Percentiles rank a stretch among this genome's conserved stretches.
phyloP scores from a whole-genome alignment of 352 stramenopile genomes.

The Salisapilia sapeloensis region DNA sequence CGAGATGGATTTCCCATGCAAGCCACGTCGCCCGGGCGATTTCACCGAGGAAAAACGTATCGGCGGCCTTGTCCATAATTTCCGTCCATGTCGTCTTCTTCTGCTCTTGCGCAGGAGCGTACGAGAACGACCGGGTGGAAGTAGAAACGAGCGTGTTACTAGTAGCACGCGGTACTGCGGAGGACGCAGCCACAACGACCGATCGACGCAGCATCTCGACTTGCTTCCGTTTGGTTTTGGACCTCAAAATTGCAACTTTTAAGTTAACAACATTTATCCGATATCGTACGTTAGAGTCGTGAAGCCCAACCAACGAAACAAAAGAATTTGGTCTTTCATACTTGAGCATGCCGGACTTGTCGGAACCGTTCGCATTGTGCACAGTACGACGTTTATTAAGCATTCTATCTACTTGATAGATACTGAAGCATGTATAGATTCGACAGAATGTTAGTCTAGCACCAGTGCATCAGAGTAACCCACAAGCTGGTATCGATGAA shows the following conservation, averaged over 20 bases:
- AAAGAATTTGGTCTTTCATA: constrained; percentile 5
- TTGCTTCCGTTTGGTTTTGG: constrained; percentile 2
- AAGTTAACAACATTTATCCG: no score
- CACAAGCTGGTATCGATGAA: constrained; percentile 54
- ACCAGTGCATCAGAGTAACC: constrained; percentile 49
- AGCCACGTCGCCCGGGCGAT: constrained; percentile 67
- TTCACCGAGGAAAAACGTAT: constrained; percentile 74
- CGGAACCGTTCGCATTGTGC: constrained; percentile 33
- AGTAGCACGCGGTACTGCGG: constrained; percentile 2
- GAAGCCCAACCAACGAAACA: constrained; percentile 6
- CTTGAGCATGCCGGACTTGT: constrained; percentile 21
- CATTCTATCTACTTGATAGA: not conserved
- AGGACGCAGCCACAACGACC: constrained; percentile 11
- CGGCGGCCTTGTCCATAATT: constrained; percentile 63
- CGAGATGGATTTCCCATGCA: constrained; percentile 63
- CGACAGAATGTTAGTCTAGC: constrained; percentile 55
- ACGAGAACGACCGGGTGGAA: constrained; percentile 13
- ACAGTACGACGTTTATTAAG: constrained; percentile 9
- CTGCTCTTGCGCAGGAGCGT: constrained; percentile 11
- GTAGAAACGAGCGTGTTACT: constrained; percentile 6
- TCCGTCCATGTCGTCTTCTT: constrained; percentile 48
- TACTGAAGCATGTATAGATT: constrained; percentile 15
- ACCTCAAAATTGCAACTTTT: constrained; percentile 7
- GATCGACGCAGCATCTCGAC: constrained; percentile 42
- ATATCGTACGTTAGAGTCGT: constrained; percentile 4